A percentile compares a stretch with the other conserved stretches of the same genome.
Evolutionary conservation across 306 rosid genomes (phyloP).

Genomic region (Sicyos edulis): DNA sequence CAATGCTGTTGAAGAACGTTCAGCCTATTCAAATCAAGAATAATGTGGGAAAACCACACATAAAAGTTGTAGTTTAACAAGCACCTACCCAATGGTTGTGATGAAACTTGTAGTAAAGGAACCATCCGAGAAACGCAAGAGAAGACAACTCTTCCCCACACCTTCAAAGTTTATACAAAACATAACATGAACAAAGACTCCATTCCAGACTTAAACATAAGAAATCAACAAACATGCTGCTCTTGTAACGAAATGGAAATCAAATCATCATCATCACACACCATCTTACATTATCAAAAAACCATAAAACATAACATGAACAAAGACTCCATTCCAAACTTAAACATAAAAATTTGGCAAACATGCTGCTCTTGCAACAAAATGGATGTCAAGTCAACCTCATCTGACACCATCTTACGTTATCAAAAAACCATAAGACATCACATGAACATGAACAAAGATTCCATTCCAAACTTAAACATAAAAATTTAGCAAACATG

Average conservation of each 20-base stretch:
- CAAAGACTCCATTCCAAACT: no score
- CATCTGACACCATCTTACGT: no score
- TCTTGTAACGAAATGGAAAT: background rate
- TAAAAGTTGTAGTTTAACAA: background rate
- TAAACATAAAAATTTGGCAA: no score
- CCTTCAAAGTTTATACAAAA: conserved; percentile 37
- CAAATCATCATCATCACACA: background rate
- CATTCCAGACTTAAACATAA: background rate
- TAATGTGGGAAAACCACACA: background rate
- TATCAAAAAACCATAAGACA: background rate
- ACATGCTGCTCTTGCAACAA: no score
- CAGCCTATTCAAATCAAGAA: conserved; percentile 29
- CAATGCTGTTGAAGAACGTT: conserved; percentile 52
- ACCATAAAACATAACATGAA: background rate
- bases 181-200: conserved; percentile 1
- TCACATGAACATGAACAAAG: no score
- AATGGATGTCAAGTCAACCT: no score
- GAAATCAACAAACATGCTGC: background rate
- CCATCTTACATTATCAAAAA: background rate
- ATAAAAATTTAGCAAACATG: no score
- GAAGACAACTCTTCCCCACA: conserved; percentile 98
- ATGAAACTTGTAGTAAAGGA: conserved; percentile 94
- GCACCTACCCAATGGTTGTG: conserved; percentile 80
- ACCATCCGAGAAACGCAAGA: conserved; percentile 94
- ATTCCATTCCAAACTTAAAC: no score